A percentile compares a stretch with the other conserved stretches of the same genome.
Conservation (phyloP, 352 stramenopile genomes). For the Globisporangium solare region DNA sequence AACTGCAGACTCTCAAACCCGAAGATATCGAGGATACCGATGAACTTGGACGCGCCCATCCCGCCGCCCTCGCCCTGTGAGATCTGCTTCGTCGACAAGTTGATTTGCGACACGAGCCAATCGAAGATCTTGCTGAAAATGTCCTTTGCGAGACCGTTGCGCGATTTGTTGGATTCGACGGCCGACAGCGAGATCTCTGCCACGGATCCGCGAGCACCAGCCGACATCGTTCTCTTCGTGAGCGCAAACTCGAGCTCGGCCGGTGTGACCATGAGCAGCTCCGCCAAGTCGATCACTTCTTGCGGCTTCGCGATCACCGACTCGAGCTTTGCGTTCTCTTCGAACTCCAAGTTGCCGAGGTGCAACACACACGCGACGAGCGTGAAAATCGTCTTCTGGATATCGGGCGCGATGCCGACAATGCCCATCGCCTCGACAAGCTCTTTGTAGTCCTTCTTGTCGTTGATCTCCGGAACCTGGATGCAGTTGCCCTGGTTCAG, state of each 20-base stretch:
- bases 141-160: constrained; percentile 95
- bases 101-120: constrained; percentile 94
- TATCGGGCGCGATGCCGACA: constrained; percentile 85
- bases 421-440: constrained; percentile 91
- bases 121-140: constrained; percentile 97
- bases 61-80: constrained; percentile 16
- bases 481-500: constrained; percentile 93
- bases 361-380: constrained; percentile 97
- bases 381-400: constrained; percentile 93
- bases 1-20: constrained; percentile 94
- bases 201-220: constrained; percentile 77
- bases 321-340: constrained; percentile 83
- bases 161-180: constrained; percentile 78
- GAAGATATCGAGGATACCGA: constrained; percentile 97
- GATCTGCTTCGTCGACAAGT: constrained; percentile 84
- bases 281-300: constrained; percentile 68
- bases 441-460: constrained; percentile 94
- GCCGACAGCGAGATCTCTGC: constrained; percentile 80
- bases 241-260: constrained; percentile 86
- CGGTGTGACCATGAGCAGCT: constrained; percentile 83
- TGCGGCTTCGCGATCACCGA: constrained; percentile 58
- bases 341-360: constrained; percentile 95
- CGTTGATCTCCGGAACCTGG: constrained; percentile 90
- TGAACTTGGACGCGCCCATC: constrained; percentile 61
- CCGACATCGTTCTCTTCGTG: constrained; percentile 86